Base-by-base conservation (phyloP, 192 early-diverging fungal genomes). In the Mortierella antarctica region DNA sequence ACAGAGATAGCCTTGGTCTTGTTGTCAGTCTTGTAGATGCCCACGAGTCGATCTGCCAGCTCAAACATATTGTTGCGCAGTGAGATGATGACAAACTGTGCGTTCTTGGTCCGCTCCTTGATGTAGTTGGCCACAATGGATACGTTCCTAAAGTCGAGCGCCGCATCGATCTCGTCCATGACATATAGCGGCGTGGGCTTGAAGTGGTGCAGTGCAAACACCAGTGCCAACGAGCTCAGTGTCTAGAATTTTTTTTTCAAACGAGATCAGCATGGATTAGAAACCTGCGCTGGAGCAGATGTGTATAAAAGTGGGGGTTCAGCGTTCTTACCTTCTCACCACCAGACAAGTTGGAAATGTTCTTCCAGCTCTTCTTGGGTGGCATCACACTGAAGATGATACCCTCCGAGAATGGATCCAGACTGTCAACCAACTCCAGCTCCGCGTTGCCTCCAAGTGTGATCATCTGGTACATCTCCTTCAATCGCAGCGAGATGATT, bases 401-500 rank as follows among this genome's bases (percentile, higher is more conserved):
- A 39, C 98, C 98, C 82, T 99, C 98, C 13, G 97, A 97, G 83
- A 99, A 99, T 1, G 98, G 98, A 82, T 99, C 98, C 85, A 99
- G 83, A 74, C 89, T 92, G 71, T 99, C 98, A 7, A 99, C 97
- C 42, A 99, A 86, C 82, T 99, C 98, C 42, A 99, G 87, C 84
- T 99, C 98, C 1, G 98, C 97, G 76, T 98, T 98, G 15, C 98
- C 98, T 41, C 98, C 98, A 17, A 98, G 80, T 2, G 98, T 98
- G 72, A 99, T 96, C 93, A 99, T 95, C 92, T 98, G 96, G 85
- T 99, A 99, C 96, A 99, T 99, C 83, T 99, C 98, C 86, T 99
- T 99, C 44, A 99, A 86, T 79, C 96, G 93, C 73, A 92, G 88
- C 17, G 98, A 98, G 47, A 99, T 99, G 13, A 89, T 84, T 40